Percentiles rank a stretch among this genome's conserved stretches.
phyloP scores from a whole-genome alignment of 805 yeast genomes.

The Candida sakaeoensis region DNA sequence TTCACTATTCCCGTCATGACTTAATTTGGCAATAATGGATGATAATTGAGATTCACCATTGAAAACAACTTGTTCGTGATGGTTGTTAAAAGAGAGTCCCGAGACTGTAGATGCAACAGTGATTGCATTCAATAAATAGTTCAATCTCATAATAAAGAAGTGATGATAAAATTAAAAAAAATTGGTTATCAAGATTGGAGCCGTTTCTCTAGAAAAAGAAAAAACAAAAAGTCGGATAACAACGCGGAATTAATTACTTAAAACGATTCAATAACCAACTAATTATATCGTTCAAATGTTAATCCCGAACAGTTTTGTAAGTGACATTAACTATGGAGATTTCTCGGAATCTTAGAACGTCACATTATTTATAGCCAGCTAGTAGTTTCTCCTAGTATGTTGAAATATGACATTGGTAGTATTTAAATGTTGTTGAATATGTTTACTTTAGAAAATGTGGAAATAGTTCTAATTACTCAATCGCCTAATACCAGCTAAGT shows the following conservation, averaged over 20 bases:
- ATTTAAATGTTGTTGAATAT: too few relatives aligned
- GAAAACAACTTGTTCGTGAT: conserved; percentile 3
- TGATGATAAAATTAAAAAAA: not conserved
- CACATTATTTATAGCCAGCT: too few relatives aligned
- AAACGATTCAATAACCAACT: not conserved
- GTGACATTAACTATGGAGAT: too few relatives aligned
- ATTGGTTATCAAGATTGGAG: not conserved
- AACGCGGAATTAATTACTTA: conserved; percentile 1
- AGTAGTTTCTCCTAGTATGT: too few relatives aligned
- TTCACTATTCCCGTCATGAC: conserved; percentile 4
- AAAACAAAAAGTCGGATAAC: not conserved
- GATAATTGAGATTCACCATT: not conserved
- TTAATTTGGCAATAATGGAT: not conserved
- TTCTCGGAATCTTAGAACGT: too few relatives aligned
- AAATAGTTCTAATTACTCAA: too few relatives aligned
- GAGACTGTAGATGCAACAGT: conserved; percentile 3
- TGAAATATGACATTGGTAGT: too few relatives aligned
- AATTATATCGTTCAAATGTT: too few relatives aligned
- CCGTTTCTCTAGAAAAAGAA: too few relatives aligned
- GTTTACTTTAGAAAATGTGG: too few relatives aligned
- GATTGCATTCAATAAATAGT: conserved; percentile 1
- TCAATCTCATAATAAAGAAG: conserved; percentile 5
- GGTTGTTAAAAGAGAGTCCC: conserved; percentile 2
- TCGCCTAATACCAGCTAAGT: too few relatives aligned
- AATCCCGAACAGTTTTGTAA: too few relatives aligned